phyloP scores from a whole-genome alignment of 164 flowering plant genomes.

The Macadamia integrifolia region DNA sequence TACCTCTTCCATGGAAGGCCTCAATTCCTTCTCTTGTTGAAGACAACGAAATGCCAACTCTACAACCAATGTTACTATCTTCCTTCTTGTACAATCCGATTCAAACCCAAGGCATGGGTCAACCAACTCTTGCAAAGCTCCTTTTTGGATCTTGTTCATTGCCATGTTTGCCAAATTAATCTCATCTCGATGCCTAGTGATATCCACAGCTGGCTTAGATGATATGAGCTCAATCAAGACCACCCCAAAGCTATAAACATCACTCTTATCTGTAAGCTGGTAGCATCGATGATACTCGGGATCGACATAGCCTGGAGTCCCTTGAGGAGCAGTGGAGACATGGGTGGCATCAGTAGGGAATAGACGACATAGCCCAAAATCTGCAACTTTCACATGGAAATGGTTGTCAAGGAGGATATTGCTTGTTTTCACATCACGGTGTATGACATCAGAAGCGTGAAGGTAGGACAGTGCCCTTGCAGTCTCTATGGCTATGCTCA shows the following conservation, averaged over 20 bases:
- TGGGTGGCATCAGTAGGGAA: not conserved
- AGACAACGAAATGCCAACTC: conserved; percentile 51
- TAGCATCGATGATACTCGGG: conserved; percentile 56
- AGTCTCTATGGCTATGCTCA: not conserved
- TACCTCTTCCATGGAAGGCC: conserved; percentile 7
- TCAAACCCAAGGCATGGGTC: conserved; percentile 40
- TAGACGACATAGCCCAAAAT: not conserved
- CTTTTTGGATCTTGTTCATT: conserved; percentile 32
- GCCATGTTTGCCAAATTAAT: conserved; percentile 51
- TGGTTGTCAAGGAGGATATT: conserved; percentile 1
- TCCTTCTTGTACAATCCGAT: conserved; percentile 23
- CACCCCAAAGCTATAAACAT: conserved; percentile 65
- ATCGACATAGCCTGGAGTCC: conserved; percentile 24
- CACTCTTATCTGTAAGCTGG: conserved; percentile 57
- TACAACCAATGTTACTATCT: conserved; percentile 37
- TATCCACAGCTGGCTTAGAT: conserved; percentile 53
- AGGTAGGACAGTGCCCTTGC: not conserved
- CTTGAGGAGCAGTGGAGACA: conserved; percentile 3
- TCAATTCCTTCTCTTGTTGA: conserved; percentile 43
- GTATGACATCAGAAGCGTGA: not conserved
- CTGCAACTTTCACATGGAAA: conserved; percentile 5
- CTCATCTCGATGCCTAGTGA: conserved; percentile 35
- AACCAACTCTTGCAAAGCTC: conserved; percentile 35
- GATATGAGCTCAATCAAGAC: conserved; percentile 55
- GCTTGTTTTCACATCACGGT: conserved; percentile 2